phyloP scores from a whole-genome alignment of 75 land plant species.

The Chamaecyparis obtusa region DNA sequence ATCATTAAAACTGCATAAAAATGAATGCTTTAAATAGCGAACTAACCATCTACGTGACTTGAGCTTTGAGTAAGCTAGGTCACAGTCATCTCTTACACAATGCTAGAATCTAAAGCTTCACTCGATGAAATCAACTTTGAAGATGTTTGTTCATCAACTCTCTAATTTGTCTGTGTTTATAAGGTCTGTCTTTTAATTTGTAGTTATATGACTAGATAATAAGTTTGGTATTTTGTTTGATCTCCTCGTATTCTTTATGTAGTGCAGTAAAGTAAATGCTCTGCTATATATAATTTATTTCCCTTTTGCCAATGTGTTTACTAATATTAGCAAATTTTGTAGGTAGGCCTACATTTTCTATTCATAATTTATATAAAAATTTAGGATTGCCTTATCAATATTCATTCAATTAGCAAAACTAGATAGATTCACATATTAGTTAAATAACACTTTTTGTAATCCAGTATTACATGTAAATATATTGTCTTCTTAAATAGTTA shows the following conservation, averaged over 20 bases:
- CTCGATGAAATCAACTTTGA: background rate
- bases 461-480: background rate
- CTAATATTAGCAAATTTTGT: background rate
- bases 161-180: background rate
- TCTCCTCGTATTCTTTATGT: background rate
- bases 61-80: slow-evolving; percentile 5
- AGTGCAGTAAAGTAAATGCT: background rate
- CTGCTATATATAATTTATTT: background rate
- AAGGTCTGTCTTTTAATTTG: background rate
- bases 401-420: background rate
- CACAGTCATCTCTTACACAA: background rate
- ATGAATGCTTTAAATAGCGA: background rate
- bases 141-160: background rate
- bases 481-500: background rate
- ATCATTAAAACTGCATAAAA: too few species aligned
- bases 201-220: background rate
- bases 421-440: background rate
- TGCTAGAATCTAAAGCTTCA: background rate
- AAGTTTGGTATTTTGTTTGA: background rate
- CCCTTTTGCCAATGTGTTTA: background rate
- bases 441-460: too few species aligned
- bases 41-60: background rate
- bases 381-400: background rate
- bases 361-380: background rate
- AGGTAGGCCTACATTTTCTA: background rate